These are phyloP conservation scores for Daedalea quercina DNA, from an alignment of 768 basidiomycete genomes.

Conservation along the genomic window DNA sequence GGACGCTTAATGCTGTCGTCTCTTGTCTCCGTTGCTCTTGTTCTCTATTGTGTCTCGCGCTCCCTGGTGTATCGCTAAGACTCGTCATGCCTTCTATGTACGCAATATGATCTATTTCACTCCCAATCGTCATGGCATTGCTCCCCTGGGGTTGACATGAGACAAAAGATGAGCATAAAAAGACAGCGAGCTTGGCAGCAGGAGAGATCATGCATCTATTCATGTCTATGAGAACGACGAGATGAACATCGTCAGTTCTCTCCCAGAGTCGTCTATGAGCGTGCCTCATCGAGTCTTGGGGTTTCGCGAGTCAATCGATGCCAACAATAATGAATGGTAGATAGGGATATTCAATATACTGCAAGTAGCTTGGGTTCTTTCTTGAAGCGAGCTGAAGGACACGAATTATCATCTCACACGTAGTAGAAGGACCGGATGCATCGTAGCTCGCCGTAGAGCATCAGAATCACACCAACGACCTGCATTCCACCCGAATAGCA, in stretches of 20 bases:
- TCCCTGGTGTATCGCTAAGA: too few relatives aligned
- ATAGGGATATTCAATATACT: background rate
- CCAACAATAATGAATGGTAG: too few relatives aligned
- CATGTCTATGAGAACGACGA: too few relatives aligned
- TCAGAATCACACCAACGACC: conserved; percentile 11
- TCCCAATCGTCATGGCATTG: too few relatives aligned
- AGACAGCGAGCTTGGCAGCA: background rate
- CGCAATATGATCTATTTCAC: too few relatives aligned
- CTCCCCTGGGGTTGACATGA: too few relatives aligned
- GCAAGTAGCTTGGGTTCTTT: conserved; percentile 3
- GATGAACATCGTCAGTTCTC: too few relatives aligned
- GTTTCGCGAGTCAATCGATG: background rate
- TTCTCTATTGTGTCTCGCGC: too few relatives aligned
- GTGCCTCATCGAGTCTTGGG: background rate
- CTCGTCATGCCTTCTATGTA: too few relatives aligned
- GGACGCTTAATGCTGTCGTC: too few relatives aligned
- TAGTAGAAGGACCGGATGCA: background rate
- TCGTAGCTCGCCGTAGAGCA: conserved; percentile 15
- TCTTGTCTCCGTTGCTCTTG: too few relatives aligned
- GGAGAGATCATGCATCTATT: background rate
- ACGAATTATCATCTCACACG: background rate
- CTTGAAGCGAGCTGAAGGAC: conserved; percentile 13
- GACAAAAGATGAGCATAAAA: background rate
- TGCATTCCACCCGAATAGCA: conserved; percentile 18
- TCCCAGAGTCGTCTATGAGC: background rate